Percentiles rank a stretch among this genome's conserved stretches.
phyloP scores from a whole-genome alignment of 176 grass and related monocot species.

The Elymus sibiricus region DNA sequence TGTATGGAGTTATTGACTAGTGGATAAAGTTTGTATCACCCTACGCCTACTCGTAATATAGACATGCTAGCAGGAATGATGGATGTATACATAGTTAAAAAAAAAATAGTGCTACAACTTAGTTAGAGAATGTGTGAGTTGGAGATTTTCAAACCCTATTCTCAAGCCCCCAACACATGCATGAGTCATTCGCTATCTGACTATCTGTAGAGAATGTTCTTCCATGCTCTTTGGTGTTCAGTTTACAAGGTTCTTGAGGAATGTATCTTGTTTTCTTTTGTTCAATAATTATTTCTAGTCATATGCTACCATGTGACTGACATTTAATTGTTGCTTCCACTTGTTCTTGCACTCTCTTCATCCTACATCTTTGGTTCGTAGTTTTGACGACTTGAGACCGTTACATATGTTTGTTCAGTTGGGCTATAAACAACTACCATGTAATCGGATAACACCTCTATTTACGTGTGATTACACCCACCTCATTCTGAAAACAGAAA shows the following conservation, averaged over 20 bases:
- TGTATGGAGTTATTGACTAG: background rate
- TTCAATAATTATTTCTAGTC: background rate
- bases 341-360: background rate
- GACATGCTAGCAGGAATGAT: background rate
- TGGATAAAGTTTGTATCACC: background rate
- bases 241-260: slow-evolving; percentile 2
- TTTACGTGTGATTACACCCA: background rate
- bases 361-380: background rate
- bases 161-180: background rate
- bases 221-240: background rate
- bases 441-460: background rate
- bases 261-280: background rate
- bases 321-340: background rate
- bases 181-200: background rate
- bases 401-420: background rate
- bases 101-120: background rate
- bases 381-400: background rate
- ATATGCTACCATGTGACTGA: background rate
- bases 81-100: background rate
- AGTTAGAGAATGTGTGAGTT: background rate
- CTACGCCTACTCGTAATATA: background rate
- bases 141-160: background rate
- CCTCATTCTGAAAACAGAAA: background rate
- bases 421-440: background rate
- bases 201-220: background rate